Base-by-base conservation (phyloP, 176 grass and related monocot genomes). In the Pontederia crassipes region DNA sequence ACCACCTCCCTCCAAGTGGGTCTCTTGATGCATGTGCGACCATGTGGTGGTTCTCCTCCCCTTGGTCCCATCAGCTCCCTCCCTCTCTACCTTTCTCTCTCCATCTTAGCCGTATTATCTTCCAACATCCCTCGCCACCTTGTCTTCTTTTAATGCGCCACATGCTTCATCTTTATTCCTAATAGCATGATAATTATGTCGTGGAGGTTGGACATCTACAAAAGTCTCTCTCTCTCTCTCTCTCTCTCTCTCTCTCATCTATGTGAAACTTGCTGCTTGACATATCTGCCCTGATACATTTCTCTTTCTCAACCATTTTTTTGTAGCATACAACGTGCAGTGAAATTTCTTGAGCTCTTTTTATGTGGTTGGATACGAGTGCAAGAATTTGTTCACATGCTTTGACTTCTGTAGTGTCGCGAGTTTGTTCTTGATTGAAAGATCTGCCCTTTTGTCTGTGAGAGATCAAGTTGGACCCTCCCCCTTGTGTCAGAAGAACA, bases 1-100 rank as follows among this genome's bases (percentile, higher is more conserved):
- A 24, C 14, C 49, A 6, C 45, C 20, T 12, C 16, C n/a, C 20
- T 56, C 49, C 58, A 56, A 59, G 68, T 54, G 68, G 20, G 20
- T 51, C 54, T 29, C 28, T 59, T 29, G 10, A 49, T 60, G 55
- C 68, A 71, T 71, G 68, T 71, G 68, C 68, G 45, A 45, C 59
- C 68, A 71, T 59, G 68, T 71, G 68, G 68, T 71, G 68, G 68
- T 71, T 71, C 50, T 12, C 46, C 24, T 4, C 51, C 46, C 56
- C 9, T 24, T 24, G 20, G 20, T 24, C 20, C 20, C 20, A 24
- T 24, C 20, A 24, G 20, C 32, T 40, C 32, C 6, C 32, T 40
- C 32, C 6, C 32, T 40, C 32, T 40, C 32, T 40, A 3, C 3
- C 32, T 40, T 7, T 40, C 32, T 40, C 32, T 40, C 32, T 40